phyloP scores from a whole-genome alignment of 78 protist genomes.

The Dictyostelium purpureum region DNA sequence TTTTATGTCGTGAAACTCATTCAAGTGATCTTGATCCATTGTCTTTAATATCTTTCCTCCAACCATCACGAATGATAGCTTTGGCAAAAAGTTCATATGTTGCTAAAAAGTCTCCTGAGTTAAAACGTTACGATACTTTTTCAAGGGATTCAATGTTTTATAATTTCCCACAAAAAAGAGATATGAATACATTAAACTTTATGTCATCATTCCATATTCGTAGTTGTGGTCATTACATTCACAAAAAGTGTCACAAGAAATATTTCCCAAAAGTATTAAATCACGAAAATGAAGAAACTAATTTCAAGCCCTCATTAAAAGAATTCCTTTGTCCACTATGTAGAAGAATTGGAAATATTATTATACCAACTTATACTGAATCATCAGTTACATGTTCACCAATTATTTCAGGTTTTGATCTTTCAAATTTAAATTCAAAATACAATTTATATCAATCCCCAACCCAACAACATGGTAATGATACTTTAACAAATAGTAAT shows the following conservation, averaged over 20 bases:
- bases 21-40: constrained; percentile 20
- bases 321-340: constrained; percentile 70
- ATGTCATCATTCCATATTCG: constrained; percentile 50
- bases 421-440: neutral
- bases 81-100: constrained; percentile 16
- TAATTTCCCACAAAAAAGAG: constrained; percentile 27
- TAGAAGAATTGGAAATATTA: constrained; percentile 61
- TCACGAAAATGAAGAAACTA: neutral
- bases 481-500: neutral
- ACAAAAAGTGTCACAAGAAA: constrained; percentile 7
- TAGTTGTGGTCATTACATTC: constrained; percentile 68
- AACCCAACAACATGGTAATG: neutral
- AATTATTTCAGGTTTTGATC: neutral
- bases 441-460: neutral
- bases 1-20: constrained; percentile 24
- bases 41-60: constrained; percentile 28
- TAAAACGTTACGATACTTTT: neutral
- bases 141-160: neutral
- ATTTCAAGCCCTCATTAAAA: neutral
- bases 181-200: constrained; percentile 21
- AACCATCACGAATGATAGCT: constrained; percentile 4
- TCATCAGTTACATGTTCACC: neutral
- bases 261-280: constrained; percentile 10
- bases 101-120: neutral
- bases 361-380: constrained; percentile 29